Evolutionary conservation across 129 eudicot species (phyloP).

Genomic region (Solidago caesia): DNA sequence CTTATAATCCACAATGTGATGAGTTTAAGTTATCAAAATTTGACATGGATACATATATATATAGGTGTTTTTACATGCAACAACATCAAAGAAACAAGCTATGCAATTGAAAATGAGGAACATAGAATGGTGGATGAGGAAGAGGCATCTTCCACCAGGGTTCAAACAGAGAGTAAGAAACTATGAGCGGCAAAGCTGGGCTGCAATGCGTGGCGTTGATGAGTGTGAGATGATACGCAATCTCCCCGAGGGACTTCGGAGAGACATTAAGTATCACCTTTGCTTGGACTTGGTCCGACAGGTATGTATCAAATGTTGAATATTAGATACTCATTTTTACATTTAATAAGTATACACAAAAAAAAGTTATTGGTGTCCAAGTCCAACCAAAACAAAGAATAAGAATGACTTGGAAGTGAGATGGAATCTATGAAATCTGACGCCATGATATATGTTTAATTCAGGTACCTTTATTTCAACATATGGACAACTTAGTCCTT

Average conservation of each 20-base stretch:
- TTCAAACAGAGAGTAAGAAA: constrained; percentile 81
- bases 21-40: neutral
- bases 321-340: too few relatives aligned
- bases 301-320: constrained; percentile 34
- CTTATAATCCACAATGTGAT: neutral
- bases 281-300: constrained; percentile 93
- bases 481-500: constrained; percentile 91
- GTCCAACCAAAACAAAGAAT: too few relatives aligned
- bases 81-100: constrained; percentile 95
- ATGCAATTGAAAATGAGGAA: constrained; percentile 96
- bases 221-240: constrained; percentile 95
- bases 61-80: constrained; percentile 91
- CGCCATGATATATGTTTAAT: constrained; percentile 4
- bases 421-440: neutral
- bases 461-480: constrained; percentile 96
- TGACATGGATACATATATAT: neutral
- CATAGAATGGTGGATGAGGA: constrained; percentile 99
- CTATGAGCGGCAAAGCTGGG: constrained; percentile 98
- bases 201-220: constrained; percentile 99
- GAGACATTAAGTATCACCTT: constrained; percentile 96
- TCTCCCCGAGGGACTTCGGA: constrained; percentile 94
- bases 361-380: too few relatives aligned
- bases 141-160: constrained; percentile 62
- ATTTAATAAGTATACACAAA: too few relatives aligned
- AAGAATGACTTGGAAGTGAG: too few relatives aligned